These are phyloP conservation scores for Ceratocystis harringtonii DNA, from an alignment of 2,329 filamentous ascomycete genomes.

Conservation along the genomic window DNA sequence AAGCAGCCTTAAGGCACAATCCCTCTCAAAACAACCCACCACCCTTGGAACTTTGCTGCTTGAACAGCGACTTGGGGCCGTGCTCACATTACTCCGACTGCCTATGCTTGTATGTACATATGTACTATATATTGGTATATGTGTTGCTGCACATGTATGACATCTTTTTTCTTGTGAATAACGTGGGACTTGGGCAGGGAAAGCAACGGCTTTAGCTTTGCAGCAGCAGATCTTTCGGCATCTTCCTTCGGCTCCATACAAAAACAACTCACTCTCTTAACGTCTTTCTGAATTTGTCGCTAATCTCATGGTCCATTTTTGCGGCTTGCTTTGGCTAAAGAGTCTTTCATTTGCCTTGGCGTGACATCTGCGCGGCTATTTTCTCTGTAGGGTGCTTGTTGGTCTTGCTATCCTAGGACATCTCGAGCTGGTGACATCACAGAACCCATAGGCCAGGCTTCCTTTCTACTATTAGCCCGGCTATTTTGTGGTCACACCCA, in stretches of 20 bases:
- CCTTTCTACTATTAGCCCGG: neutral
- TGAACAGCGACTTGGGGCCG: neutral
- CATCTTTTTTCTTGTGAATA: neutral
- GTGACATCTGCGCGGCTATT: neutral
- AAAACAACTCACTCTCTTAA: neutral
- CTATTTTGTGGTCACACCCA: neutral
- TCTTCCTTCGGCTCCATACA: neutral
- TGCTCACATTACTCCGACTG: neutral
- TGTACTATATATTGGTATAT: neutral
- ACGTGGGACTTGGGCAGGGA: neutral
- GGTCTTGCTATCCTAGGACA: neutral
- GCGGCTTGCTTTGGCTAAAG: neutral
- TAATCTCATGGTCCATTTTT: neutral
- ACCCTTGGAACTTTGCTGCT: neutral
- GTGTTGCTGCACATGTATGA: neutral
- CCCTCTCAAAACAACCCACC: neutral
- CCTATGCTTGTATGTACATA: neutral
- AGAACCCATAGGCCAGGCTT: neutral
- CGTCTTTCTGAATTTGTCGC: neutral
- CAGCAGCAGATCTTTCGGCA: neutral
- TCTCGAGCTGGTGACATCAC: neutral
- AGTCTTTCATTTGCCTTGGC: neutral
- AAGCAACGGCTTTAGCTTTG: slow-evolving; percentile 4
- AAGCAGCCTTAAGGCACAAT: neutral
- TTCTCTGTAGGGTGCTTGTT: neutral